Evolutionary conservation across 768 basidiomycete genomes (phyloP).

Genomic region (Pisolithus orientalis): DNA sequence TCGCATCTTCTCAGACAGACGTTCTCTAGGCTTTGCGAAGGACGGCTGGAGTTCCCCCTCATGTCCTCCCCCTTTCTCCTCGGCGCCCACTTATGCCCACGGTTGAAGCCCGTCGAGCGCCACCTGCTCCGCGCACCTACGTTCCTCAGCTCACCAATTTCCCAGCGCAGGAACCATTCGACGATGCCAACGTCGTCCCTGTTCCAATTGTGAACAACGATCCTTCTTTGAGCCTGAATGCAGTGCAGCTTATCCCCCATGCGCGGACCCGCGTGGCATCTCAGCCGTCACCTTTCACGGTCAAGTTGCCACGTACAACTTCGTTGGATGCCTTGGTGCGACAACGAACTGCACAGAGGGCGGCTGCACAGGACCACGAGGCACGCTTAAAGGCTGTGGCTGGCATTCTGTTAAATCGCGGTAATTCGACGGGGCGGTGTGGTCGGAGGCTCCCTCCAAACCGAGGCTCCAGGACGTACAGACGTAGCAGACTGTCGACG

Average conservation of each 20-base stretch:
- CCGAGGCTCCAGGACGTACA: slow-evolving; percentile 34
- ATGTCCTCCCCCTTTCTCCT: slow-evolving; percentile 5
- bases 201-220: slow-evolving; percentile 7
- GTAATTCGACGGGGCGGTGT: slow-evolving; percentile 46
- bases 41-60: slow-evolving; percentile 19
- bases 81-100: slow-evolving; percentile 15
- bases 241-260: slow-evolving; percentile 5
- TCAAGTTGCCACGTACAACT: slow-evolving; percentile 19
- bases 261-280: slow-evolving; percentile 26
- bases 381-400: slow-evolving; percentile 49
- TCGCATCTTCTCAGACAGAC: slow-evolving; percentile 12
- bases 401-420: slow-evolving; percentile 49
- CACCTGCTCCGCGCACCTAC: slow-evolving; percentile 11
- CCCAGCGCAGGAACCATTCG: slow-evolving; percentile 21
- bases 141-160: slow-evolving; percentile 15
- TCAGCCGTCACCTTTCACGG: slow-evolving; percentile 13
- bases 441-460: slow-evolving; percentile 36
- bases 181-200: slow-evolving; percentile 12
- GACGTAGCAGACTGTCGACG: slow-evolving; percentile 47
- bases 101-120: slow-evolving; percentile 4
- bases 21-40: slow-evolving; percentile 16
- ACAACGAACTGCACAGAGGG: slow-evolving; percentile 25
- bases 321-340: slow-evolving; percentile 22
- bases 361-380: slow-evolving; percentile 31
- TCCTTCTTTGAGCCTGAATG: slow-evolving; percentile 3